These are phyloP conservation scores for Entomortierella lignicola DNA, from an alignment of 192 early-diverging fungal species.

Conservation along the genomic window DNA sequence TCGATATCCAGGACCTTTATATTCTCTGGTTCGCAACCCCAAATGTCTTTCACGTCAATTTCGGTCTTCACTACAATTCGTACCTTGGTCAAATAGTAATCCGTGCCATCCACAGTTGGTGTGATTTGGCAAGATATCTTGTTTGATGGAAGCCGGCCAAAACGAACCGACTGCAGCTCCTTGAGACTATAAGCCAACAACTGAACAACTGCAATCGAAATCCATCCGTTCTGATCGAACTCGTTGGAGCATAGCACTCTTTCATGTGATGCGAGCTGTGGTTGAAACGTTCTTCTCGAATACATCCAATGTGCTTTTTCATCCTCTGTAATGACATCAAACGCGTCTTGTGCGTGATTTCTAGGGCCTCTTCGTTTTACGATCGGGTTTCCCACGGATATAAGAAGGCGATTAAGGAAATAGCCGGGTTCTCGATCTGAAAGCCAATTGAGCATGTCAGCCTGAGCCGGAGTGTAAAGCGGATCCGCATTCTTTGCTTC, in stretches of 20 bases:
- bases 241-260: slow-evolving; percentile 1
- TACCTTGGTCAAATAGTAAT: slow-evolving; percentile 13
- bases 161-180: slow-evolving; percentile 2
- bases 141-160: neutral
- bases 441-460: neutral
- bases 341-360: neutral
- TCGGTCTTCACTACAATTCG: slow-evolving; percentile 4
- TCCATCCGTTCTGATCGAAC: slow-evolving; percentile 14
- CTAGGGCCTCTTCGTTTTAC: too few relatives aligned
- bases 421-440: neutral
- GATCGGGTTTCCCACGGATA: neutral
- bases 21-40: slow-evolving; percentile 3
- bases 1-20: slow-evolving; percentile 8
- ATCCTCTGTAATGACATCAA: neutral
- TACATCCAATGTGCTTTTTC: neutral
- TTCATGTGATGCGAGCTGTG: neutral
- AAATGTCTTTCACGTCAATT: neutral
- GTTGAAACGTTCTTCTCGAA: neutral
- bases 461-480: neutral
- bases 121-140: neutral
- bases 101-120: neutral
- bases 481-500: neutral
- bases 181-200: slow-evolving; percentile 18
- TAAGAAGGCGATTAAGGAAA: neutral
- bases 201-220: slow-evolving; percentile 9